These are phyloP conservation scores for Claviceps lovelessii DNA, from an alignment of 2,329 filamentous ascomycete species.

Conservation along the genomic window DNA sequence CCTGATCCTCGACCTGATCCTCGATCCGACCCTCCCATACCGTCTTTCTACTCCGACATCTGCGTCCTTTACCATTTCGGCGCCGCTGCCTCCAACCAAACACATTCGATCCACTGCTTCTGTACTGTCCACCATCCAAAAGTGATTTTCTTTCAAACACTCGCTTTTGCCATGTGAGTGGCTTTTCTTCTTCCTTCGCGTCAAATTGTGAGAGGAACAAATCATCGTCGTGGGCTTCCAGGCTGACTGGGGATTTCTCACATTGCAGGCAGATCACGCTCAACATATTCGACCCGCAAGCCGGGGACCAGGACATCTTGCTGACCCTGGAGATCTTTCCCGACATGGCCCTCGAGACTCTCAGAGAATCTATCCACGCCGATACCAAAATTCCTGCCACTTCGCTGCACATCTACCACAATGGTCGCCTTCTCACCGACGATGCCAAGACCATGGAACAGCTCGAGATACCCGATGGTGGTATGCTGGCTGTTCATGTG, in stretches of 20 bases:
- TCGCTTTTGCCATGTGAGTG: background rate
- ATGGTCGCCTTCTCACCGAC: slow-evolving; percentile 66
- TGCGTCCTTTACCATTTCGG: background rate
- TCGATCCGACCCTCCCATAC: background rate
- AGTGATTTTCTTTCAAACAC: background rate
- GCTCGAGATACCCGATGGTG: slow-evolving; percentile 68
- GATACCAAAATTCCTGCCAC: slow-evolving; percentile 61
- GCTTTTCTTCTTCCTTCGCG: background rate
- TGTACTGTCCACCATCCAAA: background rate
- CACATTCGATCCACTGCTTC: background rate
- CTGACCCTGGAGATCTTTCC: slow-evolving; percentile 69
- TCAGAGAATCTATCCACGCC: slow-evolving; percentile 78
- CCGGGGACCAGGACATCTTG: slow-evolving; percentile 54
- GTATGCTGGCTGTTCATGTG: slow-evolving; percentile 84
- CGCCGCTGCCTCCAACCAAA: background rate
- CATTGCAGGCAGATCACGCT: slow-evolving; percentile 66
- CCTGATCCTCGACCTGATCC: background rate
- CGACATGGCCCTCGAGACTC: slow-evolving; percentile 68
- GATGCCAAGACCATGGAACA: slow-evolving; percentile 70
- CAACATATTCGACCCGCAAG: slow-evolving; percentile 63
- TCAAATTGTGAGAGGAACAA: background rate
- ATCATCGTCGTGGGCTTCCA: background rate
- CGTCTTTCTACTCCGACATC: background rate
- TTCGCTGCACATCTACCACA: slow-evolving; percentile 77
- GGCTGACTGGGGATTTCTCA: slow-evolving; percentile 2